phyloP scores from a whole-genome alignment of 2,329 filamentous ascomycete genomes.

The Calonectria hawksworthii region DNA sequence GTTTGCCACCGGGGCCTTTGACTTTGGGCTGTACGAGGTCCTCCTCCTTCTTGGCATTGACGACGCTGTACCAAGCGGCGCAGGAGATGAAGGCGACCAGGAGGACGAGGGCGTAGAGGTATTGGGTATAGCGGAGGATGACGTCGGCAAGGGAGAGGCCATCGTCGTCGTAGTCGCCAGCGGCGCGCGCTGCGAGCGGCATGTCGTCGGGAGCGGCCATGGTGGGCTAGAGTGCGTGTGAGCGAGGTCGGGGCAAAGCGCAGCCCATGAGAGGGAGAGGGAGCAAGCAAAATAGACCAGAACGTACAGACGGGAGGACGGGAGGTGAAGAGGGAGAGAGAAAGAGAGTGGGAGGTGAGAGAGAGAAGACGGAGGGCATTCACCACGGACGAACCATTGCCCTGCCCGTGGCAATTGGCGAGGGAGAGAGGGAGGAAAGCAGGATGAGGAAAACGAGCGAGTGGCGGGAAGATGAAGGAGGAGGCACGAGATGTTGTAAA shows the following conservation, averaged over 20 bases:
- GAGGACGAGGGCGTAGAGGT: slow-evolving; percentile 67
- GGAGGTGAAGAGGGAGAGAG: slow-evolving; percentile 31
- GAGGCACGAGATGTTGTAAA: slow-evolving; percentile 45
- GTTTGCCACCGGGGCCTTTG: slow-evolving; percentile 89
- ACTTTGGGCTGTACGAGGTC: slow-evolving; percentile 62
- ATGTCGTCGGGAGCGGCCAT: slow-evolving; percentile 52
- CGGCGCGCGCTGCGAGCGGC: slow-evolving; percentile 43
- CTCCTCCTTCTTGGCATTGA: slow-evolving; percentile 64
- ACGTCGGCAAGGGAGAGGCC: slow-evolving; percentile 53
- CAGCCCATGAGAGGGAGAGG: slow-evolving; percentile 35
- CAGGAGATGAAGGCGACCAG: slow-evolving; percentile 65
- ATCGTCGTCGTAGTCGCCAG: slow-evolving; percentile 41
- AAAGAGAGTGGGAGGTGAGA: slow-evolving; percentile 30
- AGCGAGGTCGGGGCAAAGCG: slow-evolving; percentile 42
- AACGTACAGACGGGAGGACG: slow-evolving; percentile 23
- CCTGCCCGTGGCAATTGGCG: slow-evolving; percentile 54
- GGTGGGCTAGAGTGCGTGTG: slow-evolving; percentile 47
- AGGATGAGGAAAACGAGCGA: slow-evolving; percentile 41
- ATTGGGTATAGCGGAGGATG: slow-evolving; percentile 62
- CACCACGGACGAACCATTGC: slow-evolving; percentile 56
- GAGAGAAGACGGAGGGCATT: slow-evolving; percentile 40
- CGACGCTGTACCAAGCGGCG: slow-evolving; percentile 66
- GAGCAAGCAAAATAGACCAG: slow-evolving; percentile 5
- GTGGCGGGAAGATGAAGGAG: slow-evolving; percentile 39
- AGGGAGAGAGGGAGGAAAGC: slow-evolving; percentile 28